These are phyloP conservation scores for Erysimum pusillum DNA, from an alignment of 441 rosid species.

Conservation along the genomic window DNA sequence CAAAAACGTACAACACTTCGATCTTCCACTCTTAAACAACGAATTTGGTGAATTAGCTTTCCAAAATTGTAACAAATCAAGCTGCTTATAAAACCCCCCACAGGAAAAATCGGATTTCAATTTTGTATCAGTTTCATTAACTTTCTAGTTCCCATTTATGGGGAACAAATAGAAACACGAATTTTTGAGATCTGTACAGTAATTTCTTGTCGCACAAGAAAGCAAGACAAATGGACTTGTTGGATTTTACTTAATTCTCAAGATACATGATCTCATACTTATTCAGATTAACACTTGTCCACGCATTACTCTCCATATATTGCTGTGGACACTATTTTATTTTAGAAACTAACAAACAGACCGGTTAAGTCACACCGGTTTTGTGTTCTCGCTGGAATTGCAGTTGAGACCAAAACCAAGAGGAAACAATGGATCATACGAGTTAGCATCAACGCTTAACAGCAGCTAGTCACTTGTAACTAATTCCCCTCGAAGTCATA, in stretches of 20 bases:
- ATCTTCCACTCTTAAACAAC: no score
- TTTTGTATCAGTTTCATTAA: background rate
- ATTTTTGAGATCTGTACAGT: background rate
- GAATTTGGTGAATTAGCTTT: no score
- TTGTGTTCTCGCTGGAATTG: background rate
- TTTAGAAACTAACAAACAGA: background rate
- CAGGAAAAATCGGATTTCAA: background rate
- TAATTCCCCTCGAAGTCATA: background rate
- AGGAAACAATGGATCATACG: constrained; percentile 16
- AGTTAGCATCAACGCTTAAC: constrained; percentile 7
- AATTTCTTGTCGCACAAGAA: constrained; percentile 14
- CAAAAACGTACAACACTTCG: no score
- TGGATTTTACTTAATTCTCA: constrained; percentile 10
- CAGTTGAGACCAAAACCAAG: constrained; percentile 9
- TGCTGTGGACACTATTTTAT: background rate
- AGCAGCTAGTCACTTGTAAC: constrained; percentile 16
- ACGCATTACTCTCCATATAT: background rate
- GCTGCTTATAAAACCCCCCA: background rate
- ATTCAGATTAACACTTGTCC: background rate
- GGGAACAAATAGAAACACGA: background rate
- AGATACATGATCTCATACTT: no score
- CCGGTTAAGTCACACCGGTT: background rate
- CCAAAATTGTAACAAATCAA: background rate
- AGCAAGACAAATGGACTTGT: background rate
- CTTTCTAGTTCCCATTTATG: background rate